Evolutionary conservation across 768 basidiomycete species (phyloP), one percentile per base, ranked within the genome.

Genomic region (Royoungia palumana): DNA sequence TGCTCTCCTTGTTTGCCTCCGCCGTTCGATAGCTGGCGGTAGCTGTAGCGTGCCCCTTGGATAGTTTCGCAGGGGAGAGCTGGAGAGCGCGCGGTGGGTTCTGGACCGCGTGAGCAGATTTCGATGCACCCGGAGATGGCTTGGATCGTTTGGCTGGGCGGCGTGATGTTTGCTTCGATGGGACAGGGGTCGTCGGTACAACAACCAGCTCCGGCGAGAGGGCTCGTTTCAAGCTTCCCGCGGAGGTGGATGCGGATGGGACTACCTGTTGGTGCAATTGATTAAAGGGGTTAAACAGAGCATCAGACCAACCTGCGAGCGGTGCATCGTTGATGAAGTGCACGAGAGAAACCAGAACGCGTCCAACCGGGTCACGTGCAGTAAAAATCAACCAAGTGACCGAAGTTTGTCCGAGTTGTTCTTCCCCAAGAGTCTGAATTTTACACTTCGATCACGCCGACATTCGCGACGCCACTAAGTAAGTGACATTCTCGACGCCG

Each of bases 321-420:
- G 52, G 21, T 49, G 45, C 62, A 57, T 63, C n/a, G 16, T 30
- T 14, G 21, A 2, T 28, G 8, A 9, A 10, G n/a, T 28, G 11
- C 27, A 9, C 13, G 4, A 16, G 21, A 30, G 12, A 14, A n/a
- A 17, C 11, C 27, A 4, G 17, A 21, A 44, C 50, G 51, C 39
- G 46, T 36, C 25, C 3, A 24, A n/a, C n/a, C n/a, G n/a, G n/a
- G 50, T 67, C 63, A 65, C 66, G 66, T 65, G 63, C 22, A 28
- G 1, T 1, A 19, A 35, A 67, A 63, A 42, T 57, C 65, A 63
- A 55, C 47, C 24, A 25, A 25, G 24, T 4, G 14, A 41, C 21
- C 41, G 34, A 48, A 30, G 16, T 38, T 44, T 27, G 24, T 40
- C 44, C 41, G 16, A 42, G 36, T 8, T 28, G 8, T 28, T 10